Percentiles rank a stretch among this genome's conserved stretches.
phyloP scores from a whole-genome alignment of 2,329 filamentous ascomycete genomes.

The Aschersonia sp. region DNA sequence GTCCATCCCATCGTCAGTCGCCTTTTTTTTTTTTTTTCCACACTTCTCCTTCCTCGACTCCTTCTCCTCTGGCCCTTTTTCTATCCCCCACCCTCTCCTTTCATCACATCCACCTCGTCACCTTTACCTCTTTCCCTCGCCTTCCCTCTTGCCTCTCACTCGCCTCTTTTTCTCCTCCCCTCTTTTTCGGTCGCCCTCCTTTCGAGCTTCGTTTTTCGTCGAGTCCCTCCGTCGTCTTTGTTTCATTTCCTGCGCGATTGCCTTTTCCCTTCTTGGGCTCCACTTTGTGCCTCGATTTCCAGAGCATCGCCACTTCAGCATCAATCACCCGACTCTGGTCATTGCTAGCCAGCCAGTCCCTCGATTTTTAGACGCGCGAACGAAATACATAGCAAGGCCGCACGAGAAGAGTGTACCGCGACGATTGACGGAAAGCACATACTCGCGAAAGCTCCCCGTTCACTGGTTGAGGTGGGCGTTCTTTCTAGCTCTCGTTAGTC shows the following conservation, averaged over 20 bases:
- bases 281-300: neutral
- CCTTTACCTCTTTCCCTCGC: slow-evolving; percentile 3
- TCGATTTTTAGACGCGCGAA: too few species aligned
- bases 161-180: slow-evolving; percentile 6
- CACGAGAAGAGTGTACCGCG: too few species aligned
- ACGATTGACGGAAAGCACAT: too few species aligned
- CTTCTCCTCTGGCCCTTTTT: slow-evolving; percentile 7
- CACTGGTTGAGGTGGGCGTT: too few species aligned
- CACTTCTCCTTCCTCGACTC: slow-evolving; percentile 6
- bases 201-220: slow-evolving; percentile 9
- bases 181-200: slow-evolving; percentile 1
- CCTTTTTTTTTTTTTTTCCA: slow-evolving; percentile 11
- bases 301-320: slow-evolving; percentile 1
- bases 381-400: too few species aligned
- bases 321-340: slow-evolving; percentile 2
- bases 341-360: neutral
- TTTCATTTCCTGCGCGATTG: slow-evolving; percentile 1
- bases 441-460: too few species aligned
- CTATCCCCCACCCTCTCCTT: slow-evolving; percentile 10
- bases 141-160: neutral
- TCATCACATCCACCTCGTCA: slow-evolving; percentile 1
- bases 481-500: neutral
- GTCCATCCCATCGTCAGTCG: slow-evolving; percentile 9
- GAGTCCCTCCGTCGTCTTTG: slow-evolving; percentile 9
- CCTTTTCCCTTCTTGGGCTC: neutral